Evolutionary conservation across 768 basidiomycete species (phyloP), one percentile per base, ranked within the genome.

Genomic region (Trametes cinnabarina): DNA sequence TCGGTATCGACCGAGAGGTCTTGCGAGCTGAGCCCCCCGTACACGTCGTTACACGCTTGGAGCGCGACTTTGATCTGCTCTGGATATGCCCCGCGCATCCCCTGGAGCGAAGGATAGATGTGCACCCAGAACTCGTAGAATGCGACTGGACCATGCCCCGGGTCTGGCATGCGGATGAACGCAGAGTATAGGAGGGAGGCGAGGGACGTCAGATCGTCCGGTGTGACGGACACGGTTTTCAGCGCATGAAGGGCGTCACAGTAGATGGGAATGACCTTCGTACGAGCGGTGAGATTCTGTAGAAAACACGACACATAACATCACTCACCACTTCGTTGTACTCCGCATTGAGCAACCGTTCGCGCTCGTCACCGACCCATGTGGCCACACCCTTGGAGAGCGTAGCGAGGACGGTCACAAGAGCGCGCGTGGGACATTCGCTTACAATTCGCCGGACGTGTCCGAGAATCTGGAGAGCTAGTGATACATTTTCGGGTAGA

Each of bases 41-140:
- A 81, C 14, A 77, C 76, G 47, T 78, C 77, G 47, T 73, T 72
- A 60, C 79, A 79, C 23, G 76, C 79, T 55, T 71, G 71, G 37
- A 87, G 68, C 41, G 76, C 79, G 11, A 70, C 71, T 48, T 74
- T 76, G 59, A 84, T 71, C 19, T 68, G 71, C 6, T 68, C 64
- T 0, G 85, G 82, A 55, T 81, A 79, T 3, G 51, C 11, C 12
- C 39, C 46, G 10, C 43, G 35, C 41, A 53, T 30, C 22, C 40
- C 30, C 14, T 37, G 25, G n/a, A 65, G 43, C 0, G 41, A 43
- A 0, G 61, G 58, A 11, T 51, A 47, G 3, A 81, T 82, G 37
- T 69, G 69, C n/a, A 74, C 74, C 86, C 86, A 88, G 65, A 83
- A 87, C 2, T 67, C 70, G 61, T 76, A 74, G 58, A 87, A 88